Percentiles rank a stretch among this genome's conserved stretches.
Conservation (phyloP, 2,329 filamentous ascomycete genomes). For the Neofusicoccum sp. region DNA sequence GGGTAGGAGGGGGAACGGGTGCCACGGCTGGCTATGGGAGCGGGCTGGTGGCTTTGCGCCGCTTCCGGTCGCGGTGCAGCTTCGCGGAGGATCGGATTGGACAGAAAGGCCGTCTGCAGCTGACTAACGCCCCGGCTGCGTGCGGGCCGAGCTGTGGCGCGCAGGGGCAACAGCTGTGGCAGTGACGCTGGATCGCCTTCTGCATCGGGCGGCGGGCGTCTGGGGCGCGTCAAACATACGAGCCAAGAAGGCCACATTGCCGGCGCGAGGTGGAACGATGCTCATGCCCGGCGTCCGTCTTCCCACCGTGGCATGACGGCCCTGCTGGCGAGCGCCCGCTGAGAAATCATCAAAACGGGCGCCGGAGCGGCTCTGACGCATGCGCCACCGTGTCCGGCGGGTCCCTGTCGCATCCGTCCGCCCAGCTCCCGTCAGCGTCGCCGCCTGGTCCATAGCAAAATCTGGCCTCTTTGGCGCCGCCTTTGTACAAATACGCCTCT, state of each 20-base stretch:
- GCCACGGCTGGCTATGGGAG: too few species aligned
- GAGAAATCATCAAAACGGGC: not conserved
- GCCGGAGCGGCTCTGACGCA: not conserved
- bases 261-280: not conserved
- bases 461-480: conserved; percentile 41
- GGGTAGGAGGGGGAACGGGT: too few species aligned
- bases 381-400: conserved; percentile 19
- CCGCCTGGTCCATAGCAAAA: conserved; percentile 26
- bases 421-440: not conserved
- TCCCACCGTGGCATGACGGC: conserved; percentile 12
- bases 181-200: not conserved
- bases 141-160: not conserved
- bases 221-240: conserved; percentile 16
- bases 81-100: not conserved
- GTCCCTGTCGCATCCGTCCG: conserved; percentile 8
- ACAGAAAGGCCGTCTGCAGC: not conserved
- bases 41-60: too few species aligned
- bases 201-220: not conserved
- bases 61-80: too few species aligned
- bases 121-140: too few species aligned
- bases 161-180: not conserved
- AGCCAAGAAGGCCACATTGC: conserved; percentile 19
- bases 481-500: conserved; percentile 29
- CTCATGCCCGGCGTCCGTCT: not conserved
- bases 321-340: not conserved